These are phyloP conservation scores for Boletus semigastroideus DNA, from an alignment of 1,284 basidiomycete species.

Conservation along the genomic window DNA sequence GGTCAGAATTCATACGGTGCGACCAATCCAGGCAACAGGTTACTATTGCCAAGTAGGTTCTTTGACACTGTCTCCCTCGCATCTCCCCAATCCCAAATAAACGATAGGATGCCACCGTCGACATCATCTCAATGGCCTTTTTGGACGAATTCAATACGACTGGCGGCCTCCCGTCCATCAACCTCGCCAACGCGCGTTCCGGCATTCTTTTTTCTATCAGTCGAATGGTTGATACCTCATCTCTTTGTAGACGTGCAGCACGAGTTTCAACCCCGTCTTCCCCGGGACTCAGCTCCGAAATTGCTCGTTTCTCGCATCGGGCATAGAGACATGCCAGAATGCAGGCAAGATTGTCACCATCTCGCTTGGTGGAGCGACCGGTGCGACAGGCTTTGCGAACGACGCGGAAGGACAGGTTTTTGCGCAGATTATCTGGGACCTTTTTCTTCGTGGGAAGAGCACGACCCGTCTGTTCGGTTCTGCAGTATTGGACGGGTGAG, in stretches of 20 bases:
- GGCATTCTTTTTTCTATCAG: background rate
- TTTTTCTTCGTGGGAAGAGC: constrained; percentile 56
- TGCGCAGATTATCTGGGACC: constrained; percentile 62
- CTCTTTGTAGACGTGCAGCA: constrained; percentile 39
- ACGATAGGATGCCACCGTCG: constrained; percentile 14
- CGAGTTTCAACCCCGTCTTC: constrained; percentile 42
- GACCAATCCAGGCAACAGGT: constrained; percentile 20
- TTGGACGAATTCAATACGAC: constrained; percentile 54
- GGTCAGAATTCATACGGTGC: constrained; percentile 35
- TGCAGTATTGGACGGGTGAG: constrained; percentile 65
- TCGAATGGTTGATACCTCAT: background rate
- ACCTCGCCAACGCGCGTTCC: constrained; percentile 55
- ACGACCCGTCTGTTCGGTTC: constrained; percentile 57
- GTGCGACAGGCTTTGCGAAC: constrained; percentile 47
- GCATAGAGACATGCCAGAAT: constrained; percentile 60
- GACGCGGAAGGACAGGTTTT: constrained; percentile 53
- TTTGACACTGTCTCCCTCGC: background rate
- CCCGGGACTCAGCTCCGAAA: constrained; percentile 58
- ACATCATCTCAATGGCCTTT: constrained; percentile 59
- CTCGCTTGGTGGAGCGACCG: constrained; percentile 62
- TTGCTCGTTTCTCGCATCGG: constrained; percentile 54
- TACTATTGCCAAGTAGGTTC: constrained; percentile 25
- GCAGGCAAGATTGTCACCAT: constrained; percentile 67
- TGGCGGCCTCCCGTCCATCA: constrained; percentile 57
- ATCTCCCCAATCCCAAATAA: background rate